Percentiles rank a stretch among this genome's conserved stretches.
phyloP scores from a whole-genome alignment of 768 basidiomycete species.

The Botryobasidium botryosum region DNA sequence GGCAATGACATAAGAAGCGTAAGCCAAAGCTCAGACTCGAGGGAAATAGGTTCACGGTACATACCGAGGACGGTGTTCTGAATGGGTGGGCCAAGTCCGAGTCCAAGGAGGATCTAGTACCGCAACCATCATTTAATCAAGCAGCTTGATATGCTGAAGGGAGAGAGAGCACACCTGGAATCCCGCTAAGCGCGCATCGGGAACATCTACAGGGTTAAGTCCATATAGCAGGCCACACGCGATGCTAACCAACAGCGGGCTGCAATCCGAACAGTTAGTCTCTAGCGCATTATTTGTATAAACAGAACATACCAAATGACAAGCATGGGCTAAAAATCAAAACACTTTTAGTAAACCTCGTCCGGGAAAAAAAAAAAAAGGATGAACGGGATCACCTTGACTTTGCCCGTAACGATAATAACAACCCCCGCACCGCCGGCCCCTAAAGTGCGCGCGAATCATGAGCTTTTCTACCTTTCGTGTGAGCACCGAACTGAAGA shows the following conservation, averaged over 20 bases:
- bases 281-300: too few species aligned
- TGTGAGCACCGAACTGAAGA: conserved; percentile 17
- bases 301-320: too few species aligned
- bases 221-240: conserved; percentile 2
- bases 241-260: not conserved
- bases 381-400: too few species aligned
- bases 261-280: conserved; percentile 14
- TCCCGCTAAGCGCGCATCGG: conserved; percentile 17
- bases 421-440: conserved; percentile 21
- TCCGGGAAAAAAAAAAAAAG: too few species aligned
- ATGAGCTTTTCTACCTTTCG: conserved; percentile 19
- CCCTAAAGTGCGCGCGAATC: conserved; percentile 17
- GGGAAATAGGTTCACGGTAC: not conserved
- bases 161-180: too few species aligned
- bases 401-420: conserved; percentile 21
- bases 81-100: conserved; percentile 22
- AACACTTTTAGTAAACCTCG: too few species aligned
- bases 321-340: too few species aligned
- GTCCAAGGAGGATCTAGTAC: conserved; percentile 24
- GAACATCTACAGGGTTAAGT: not conserved
- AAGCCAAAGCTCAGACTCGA: too few species aligned
- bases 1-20: too few species aligned
- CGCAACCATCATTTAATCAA: too few species aligned
- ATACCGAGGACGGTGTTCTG: conserved; percentile 10
- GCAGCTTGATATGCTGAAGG: too few species aligned